A percentile compares a stretch with the other conserved stretches of the same genome.
phyloP scores from a whole-genome alignment of 805 yeast genomes.

The Priceomyces melissophilus region DNA sequence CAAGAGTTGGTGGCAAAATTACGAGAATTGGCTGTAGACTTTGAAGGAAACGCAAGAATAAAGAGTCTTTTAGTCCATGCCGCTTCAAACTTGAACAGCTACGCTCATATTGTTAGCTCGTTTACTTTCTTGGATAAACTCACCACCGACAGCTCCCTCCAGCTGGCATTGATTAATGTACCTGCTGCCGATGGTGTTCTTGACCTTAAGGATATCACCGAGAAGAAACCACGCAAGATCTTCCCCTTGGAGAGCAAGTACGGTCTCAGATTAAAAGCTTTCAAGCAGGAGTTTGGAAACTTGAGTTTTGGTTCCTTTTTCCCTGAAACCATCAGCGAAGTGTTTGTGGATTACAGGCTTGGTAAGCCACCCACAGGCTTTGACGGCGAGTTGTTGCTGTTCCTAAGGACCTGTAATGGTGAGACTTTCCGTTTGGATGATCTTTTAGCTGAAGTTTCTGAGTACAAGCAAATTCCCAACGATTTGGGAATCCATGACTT shows the following conservation, averaged over 20 bases:
- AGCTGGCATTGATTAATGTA: not conserved
- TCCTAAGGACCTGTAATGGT: not conserved
- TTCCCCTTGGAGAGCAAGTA: not conserved
- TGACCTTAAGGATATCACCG: not conserved
- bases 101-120: slow-evolving; percentile 7
- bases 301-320: slow-evolving; percentile 2
- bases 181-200: not conserved
- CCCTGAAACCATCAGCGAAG: not conserved
- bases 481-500: slow-evolving; percentile 16
- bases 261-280: slow-evolving; percentile 1
- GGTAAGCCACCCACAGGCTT: not conserved
- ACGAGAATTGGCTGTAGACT: slow-evolving; percentile 5
- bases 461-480: slow-evolving; percentile 17
- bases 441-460: not conserved
- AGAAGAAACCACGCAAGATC: not conserved
- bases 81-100: not conserved
- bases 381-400: not conserved
- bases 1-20: slow-evolving; percentile 10
- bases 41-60: slow-evolving; percentile 5
- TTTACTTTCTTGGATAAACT: slow-evolving; percentile 8
- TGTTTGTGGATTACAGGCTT: slow-evolving; percentile 1
- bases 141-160: not conserved
- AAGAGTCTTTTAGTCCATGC: slow-evolving; percentile 1
- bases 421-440: not conserved
- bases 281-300: slow-evolving; percentile 4